These are phyloP conservation scores for Trifolium repens DNA, from an alignment of 306 rosid species.

Conservation along the genomic window DNA sequence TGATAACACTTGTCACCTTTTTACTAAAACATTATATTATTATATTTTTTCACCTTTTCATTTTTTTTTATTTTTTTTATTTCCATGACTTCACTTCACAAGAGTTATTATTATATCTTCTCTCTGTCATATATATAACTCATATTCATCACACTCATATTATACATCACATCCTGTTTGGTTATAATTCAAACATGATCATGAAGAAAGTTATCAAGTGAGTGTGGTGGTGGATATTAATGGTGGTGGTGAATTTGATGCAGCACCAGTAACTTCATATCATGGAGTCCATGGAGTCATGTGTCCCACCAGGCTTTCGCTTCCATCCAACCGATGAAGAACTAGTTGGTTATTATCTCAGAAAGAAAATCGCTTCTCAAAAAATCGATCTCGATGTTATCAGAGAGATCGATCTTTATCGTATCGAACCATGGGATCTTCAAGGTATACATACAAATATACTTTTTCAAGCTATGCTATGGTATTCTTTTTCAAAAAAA, in stretches of 20 bases:
- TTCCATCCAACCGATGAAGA: slow-evolving; percentile 99
- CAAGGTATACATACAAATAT: slow-evolving; percentile 60
- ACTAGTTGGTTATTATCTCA: slow-evolving; percentile 90
- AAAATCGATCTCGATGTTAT: slow-evolving; percentile 98
- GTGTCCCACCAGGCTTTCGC: slow-evolving; percentile 97
- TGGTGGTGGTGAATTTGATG: slow-evolving; percentile 82
- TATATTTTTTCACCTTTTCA: slow-evolving; percentile 36
- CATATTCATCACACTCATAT: slow-evolving; percentile 20
- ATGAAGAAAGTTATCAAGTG: slow-evolving; percentile 47
- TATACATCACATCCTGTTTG: slow-evolving; percentile 35
- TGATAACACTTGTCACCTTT: slow-evolving; percentile 78
- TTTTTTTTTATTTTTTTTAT: slow-evolving; percentile 26
- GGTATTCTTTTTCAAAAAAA: not conserved
- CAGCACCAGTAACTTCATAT: slow-evolving; percentile 49
- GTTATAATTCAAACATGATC: slow-evolving; percentile 59
- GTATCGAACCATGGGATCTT: slow-evolving; percentile 99
- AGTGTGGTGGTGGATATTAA: slow-evolving; percentile 42
- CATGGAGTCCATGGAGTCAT: slow-evolving; percentile 66
- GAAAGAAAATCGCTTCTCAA: slow-evolving; percentile 89
- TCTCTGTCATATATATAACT: slow-evolving; percentile 1
- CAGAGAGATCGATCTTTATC: slow-evolving; percentile 91
- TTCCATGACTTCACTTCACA: not conserved
- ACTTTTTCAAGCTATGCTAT: not conserved
- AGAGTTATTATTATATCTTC: slow-evolving; percentile 17
- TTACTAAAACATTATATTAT: slow-evolving; percentile 39